Base-by-base conservation (phyloP, 495 filamentous ascomycete genomes). In the Penicillium manginii region DNA sequence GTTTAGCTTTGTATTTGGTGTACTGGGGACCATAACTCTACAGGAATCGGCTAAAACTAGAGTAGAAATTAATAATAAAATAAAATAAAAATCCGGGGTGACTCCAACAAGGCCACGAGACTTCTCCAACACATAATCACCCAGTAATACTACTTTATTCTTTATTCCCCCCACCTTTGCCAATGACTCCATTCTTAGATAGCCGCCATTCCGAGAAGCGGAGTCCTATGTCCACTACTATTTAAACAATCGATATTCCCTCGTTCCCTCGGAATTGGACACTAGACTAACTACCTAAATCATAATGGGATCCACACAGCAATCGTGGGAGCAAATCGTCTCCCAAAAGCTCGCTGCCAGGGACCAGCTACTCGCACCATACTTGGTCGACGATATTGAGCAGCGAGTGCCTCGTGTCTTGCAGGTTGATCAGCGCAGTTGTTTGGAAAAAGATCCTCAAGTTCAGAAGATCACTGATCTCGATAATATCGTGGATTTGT, bases 381-480 rank as follows among this genome's bases (percentile, higher is more conserved):
- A 78, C 42, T n/a, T 71, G 12, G 55, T 68, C 18, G 37, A 56
- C 18, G 57, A 75, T 59, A 14, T 72, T 17, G 60, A 68, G 40
- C 54, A 57, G 14, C 73, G 71, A 51, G 23, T 48, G 6, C 63
- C 70, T 39, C 70, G 46, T 21, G 60, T 70, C 11, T 37, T 58
- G 11, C 49, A 60, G 18, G 69, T 72, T 9, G 58, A 66, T 2
- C 52, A 66, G 9, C 69, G 73, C 14, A 68, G 61, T 59, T 57
- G 52, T 15, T 15, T 74, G 9, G 22, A 63, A 23, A 21, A 64
- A 31, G 66, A 74, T 11, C 59, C 70, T 1, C 18, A 57, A 18
- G 17, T 64, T 22, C 65, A 70, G 47, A 61, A 61, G 18, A 75
- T 81, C 14, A 76, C 79, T 9, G 73, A 75, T 19, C 76, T 80